Evolutionary conservation across 192 early-diverging fungal species (phyloP), one percentile per base, ranked within the genome.

Genomic region (Pecoramyces ruminantium): DNA sequence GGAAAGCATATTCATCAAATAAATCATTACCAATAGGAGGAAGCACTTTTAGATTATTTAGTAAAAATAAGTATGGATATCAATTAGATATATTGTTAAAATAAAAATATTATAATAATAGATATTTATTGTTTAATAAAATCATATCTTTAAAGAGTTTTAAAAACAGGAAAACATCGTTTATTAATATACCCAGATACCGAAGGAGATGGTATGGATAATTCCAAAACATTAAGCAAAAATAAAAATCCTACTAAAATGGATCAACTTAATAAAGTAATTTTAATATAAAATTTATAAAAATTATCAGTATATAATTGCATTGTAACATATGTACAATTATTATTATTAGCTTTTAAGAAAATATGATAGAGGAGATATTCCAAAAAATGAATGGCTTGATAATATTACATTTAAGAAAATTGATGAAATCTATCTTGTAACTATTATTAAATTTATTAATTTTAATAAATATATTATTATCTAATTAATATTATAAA

Each of bases 371-470:
- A 88, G 92, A 77, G 95, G 95, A 28, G 97, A 98, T 80, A 92
- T 99, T 18, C 86, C 90, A 77, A 87, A 86, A 28, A 87, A 94
- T 1, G 95, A 97, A 78, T 99, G 97, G 97, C 89, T 99, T 39
- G 97, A 99, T 82, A 91, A 93, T 38, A 85, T 97, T 79, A 90
- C 92, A 9, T 95, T 97, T 87, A 90, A 95, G 29, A 92, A 94
- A 83, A 96, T 98, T 30, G 94, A 95, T 78, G 87, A 92, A 78
- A 92, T 96, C 42, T 89, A 95, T 80, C 87, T 92, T 83, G 92
- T 93, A 83, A 79, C 78, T 15, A 51, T 77, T 0, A 16, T n/a
- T n/a, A n/a, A n/a, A n/a, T n/a, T n/a, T 34, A 34, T 6, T 34
- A 34, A 34, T 34, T 6, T 6, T 34, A 34, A 34, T 34, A 34